Conservation (phyloP, 441 rosid genomes). For the Euphorbia neoarborescens region DNA sequence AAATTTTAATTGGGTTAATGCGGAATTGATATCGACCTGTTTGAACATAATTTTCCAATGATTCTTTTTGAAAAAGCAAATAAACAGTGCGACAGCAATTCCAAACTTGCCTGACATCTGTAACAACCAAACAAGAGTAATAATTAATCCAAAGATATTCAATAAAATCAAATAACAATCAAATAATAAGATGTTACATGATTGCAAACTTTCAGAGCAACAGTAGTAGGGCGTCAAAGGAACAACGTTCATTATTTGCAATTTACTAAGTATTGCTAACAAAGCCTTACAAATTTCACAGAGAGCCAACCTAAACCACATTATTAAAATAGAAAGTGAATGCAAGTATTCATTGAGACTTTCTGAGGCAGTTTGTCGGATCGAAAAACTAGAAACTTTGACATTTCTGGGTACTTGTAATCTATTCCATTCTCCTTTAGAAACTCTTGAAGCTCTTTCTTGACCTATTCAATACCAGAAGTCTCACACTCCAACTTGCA, state of each 20-base stretch:
- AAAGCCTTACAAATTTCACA: background rate
- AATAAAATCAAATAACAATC: background rate
- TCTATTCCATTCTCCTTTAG: conserved; percentile 47
- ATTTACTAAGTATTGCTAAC: background rate
- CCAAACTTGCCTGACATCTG: no score
- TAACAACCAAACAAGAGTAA: background rate
- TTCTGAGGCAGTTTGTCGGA: conserved; percentile 44
- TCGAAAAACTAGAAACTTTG: conserved; percentile 27
- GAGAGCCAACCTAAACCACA: background rate
- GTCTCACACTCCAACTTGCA: conserved; percentile 83
- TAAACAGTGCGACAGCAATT: no score
- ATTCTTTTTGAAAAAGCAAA: background rate
- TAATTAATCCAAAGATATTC: background rate
- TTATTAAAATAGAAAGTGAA: background rate
- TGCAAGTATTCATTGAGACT: conserved; percentile 16
- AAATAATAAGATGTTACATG: no score
- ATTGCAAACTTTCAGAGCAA: background rate
- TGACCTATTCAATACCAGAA: conserved; percentile 53
- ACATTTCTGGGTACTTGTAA: conserved; percentile 29
- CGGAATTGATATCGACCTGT: no score
- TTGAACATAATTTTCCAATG: no score
- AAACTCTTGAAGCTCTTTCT: conserved; percentile 51
- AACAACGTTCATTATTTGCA: background rate
- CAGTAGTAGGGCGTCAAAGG: background rate
- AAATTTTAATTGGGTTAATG: no score